These are phyloP conservation scores for Calonectria fujianensis DNA, from an alignment of 2,329 filamentous ascomycete species.

Conservation along the genomic window DNA sequence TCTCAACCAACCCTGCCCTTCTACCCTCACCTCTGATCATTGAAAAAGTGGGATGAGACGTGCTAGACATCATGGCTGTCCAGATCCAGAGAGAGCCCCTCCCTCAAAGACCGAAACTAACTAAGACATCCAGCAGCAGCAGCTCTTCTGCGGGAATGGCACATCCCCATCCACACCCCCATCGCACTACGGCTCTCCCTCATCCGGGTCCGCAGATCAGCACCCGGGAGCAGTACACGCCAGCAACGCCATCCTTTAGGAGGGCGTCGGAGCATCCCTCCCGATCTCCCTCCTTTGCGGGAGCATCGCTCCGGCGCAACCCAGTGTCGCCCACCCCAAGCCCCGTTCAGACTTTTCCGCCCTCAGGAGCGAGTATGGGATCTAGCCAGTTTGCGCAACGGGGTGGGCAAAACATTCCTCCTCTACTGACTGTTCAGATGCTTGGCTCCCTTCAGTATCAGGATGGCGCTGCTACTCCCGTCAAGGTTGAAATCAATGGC, in stretches of 20 bases:
- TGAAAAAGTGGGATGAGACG: slow-evolving; percentile 23
- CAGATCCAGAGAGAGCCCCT: slow-evolving; percentile 7
- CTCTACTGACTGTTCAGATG: slow-evolving; percentile 69
- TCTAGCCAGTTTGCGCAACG: slow-evolving; percentile 61
- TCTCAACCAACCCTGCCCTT: not conserved
- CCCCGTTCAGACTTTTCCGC: slow-evolving; percentile 67
- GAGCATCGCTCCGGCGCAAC: slow-evolving; percentile 67
- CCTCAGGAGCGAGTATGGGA: slow-evolving; percentile 71
- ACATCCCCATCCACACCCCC: slow-evolving; percentile 69
- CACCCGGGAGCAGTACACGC: slow-evolving; percentile 72
- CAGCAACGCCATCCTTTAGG: slow-evolving; percentile 70
- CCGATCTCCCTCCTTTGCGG: slow-evolving; percentile 72
- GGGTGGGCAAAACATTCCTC: slow-evolving; percentile 66
- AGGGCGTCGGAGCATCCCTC: slow-evolving; percentile 69
- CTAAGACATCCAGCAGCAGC: slow-evolving; percentile 65
- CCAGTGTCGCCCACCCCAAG: slow-evolving; percentile 73
- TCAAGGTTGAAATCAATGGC: slow-evolving; percentile 84
- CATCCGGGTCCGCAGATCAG: slow-evolving; percentile 69
- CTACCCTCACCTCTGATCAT: not conserved
- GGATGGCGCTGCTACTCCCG: slow-evolving; percentile 67
- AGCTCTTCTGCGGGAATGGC: slow-evolving; percentile 74
- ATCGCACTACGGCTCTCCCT: slow-evolving; percentile 70
- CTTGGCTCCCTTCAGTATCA: slow-evolving; percentile 78
- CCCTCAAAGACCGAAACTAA: slow-evolving; percentile 45
- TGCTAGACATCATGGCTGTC: slow-evolving; percentile 5